Evolutionary conservation across 441 rosid species (phyloP), one percentile per base, ranked within the genome.

Genomic region (Erysimum cheiri): DNA sequence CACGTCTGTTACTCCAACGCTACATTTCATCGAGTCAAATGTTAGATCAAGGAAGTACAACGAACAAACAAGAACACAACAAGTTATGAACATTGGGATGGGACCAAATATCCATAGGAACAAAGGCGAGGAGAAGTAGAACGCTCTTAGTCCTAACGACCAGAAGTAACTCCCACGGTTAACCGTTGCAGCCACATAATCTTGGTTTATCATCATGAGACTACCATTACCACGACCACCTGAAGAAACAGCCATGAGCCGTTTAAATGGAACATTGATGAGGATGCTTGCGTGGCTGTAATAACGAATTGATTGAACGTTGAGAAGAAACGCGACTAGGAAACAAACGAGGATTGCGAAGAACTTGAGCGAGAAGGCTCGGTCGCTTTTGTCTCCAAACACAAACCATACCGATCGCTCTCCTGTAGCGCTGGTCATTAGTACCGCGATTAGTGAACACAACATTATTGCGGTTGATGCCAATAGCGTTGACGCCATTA

Each of bases 91-190:
- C 97, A 91, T 89, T 0, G 98, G 95, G 31, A 94, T 77, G 0
- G 97, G 97, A 11, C 98, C 96, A 71, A 91, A 94, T 35, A 91
- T 87, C 98, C 98, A 94, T 57, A 94, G 75, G 49, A 91, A 88
- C 35, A 94, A 69, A 13, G 97, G 98, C 44, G 88, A 82, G 0
- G 98, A 94, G 81, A 89, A 91, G 83, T 94, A 91, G 46, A 89
- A 94, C 1, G 96, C 92, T 9, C 98, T 78, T 47, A 94, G 78
- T 5, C 98, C 97, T 29, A 91, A 58, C 2, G 97, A 88, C 98
- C 98, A 94, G 58, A 94, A 91, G 70, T 85, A 88, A 64, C 97
- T 87, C 0, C 98, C 97, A 52, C 85, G 71, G 26, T 91, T 90
- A 49, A 94, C 81, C 1, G 89, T 84, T 54, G 79, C 77, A 4